Conservation (phyloP, 2,329 filamentous ascomycete genomes). For the Tolypocladium tundrense region DNA sequence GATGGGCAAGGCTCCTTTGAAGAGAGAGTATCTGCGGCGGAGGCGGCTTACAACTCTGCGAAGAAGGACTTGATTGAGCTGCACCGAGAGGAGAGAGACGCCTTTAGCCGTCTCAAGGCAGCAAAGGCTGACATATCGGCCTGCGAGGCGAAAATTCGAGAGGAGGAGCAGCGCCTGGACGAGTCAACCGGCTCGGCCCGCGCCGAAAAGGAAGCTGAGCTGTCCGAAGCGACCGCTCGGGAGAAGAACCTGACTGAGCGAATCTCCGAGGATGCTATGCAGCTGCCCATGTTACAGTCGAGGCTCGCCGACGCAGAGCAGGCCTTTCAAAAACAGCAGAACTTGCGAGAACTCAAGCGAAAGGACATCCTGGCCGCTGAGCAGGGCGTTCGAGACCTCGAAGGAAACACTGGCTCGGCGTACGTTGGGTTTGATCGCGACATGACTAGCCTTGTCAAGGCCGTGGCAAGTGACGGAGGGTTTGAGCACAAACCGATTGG, state of each 20-base stretch:
- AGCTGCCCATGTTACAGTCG: conserved; percentile 22
- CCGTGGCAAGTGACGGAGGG: conserved; percentile 57
- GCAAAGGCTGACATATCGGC: conserved; percentile 36
- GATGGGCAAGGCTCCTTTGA: conserved; percentile 36
- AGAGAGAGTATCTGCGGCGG: conserved; percentile 32
- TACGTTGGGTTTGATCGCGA: conserved; percentile 54
- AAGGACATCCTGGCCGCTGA: conserved; percentile 45
- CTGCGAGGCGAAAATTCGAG: conserved; percentile 36
- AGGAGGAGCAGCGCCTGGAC: conserved; percentile 52
- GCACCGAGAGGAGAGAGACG: conserved; percentile 55
- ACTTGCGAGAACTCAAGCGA: conserved; percentile 32
- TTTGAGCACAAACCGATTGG: conserved; percentile 71
- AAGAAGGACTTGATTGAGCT: conserved; percentile 43
- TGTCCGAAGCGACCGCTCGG: conserved; percentile 16
- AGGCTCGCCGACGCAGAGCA: conserved; percentile 20
- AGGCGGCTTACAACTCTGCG: conserved; percentile 41
- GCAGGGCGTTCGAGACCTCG: conserved; percentile 36
- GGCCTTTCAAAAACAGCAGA: conserved; percentile 18
- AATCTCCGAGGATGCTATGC: conserved; percentile 16
- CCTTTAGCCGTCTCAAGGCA: conserved; percentile 46
- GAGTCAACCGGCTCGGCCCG: conserved; percentile 61
- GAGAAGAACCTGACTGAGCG: conserved; percentile 16
- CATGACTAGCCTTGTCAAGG: conserved; percentile 52
- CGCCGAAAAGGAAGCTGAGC: conserved; percentile 49
- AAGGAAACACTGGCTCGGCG: conserved; percentile 43